Base-by-base conservation (phyloP, 106 monocot genomes). In the Platanthera zijinensis region DNA sequence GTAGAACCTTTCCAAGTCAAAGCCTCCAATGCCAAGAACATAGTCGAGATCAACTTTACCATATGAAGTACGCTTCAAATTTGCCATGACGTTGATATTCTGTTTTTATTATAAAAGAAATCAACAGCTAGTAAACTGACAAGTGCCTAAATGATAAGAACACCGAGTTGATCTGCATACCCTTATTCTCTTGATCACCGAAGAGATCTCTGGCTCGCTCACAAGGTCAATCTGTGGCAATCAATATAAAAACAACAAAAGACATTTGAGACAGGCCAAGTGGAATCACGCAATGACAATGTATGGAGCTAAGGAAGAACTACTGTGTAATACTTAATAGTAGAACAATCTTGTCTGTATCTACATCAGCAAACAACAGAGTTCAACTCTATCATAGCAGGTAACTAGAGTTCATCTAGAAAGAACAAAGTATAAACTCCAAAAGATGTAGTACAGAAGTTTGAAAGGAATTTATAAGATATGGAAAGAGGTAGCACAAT, bases 11-110 rank as follows among this genome's bases (percentile, higher is more conserved):
- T 99, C 97, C 78, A 99, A 82, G 89, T 99, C 97, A 83, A 99
- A 99, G 64, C 97, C 97, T 77, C 97, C 97, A 74, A 99, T 86
- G 10, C 97, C 97, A 85, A 99, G 97, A 75, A 99, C 97, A 84
- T 99, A 99, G 88, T 99, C 94, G 81, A 99, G 74, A 85, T 90
- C 88, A 70, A 99, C 97, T 83, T 81, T 89, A 22, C 97, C 97
- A 85, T 89, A 94, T 75, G 87, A 72, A 45, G 97, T 88, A 75
- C 70, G 82, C 75, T 92, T 94, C 75, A 97, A 69, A 86, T 88
- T 73, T 75, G 94, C 97, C 97, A 97, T 94, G 77, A 85, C 12
- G 81, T 97, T 97, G 48, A 97, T 97, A 39, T 68, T 85, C 97
- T 97, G 85, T 47, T 80, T 76, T 56, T 10, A 85, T 51, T 50